A percentile compares a stretch with the other conserved stretches of the same genome.
Conservation (phyloP, 306 rosid species). For the Begonia loranthoides region DNA sequence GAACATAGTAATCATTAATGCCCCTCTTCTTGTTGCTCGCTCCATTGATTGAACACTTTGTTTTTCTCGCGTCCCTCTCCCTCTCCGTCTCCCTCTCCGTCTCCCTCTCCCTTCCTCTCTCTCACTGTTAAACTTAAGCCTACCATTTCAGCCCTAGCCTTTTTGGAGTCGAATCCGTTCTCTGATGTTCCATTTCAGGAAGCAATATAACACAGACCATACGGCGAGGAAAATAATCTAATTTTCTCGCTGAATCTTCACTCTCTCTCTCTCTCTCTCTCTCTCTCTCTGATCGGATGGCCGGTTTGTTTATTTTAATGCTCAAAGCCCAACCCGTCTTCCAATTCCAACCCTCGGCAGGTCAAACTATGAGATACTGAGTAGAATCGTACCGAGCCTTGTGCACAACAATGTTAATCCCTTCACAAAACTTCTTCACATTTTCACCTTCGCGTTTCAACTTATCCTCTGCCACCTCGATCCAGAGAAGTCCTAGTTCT, state of each 20-base stretch:
- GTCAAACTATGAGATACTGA: neutral
- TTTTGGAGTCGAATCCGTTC: too few species aligned
- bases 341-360: neutral
- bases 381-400: neutral
- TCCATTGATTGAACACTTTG: too few species aligned
- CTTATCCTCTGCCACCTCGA: neutral
- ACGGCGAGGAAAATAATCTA: too few species aligned
- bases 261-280: neutral
- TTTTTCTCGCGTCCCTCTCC: too few species aligned
- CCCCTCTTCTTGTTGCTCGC: too few species aligned
- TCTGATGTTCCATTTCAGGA: too few species aligned
- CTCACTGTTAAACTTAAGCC: neutral
- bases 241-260: neutral
- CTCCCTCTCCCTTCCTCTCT: neutral
- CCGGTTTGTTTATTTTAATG: neutral
- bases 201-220: too few species aligned
- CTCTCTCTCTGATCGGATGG: neutral
- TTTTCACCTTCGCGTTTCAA: neutral
- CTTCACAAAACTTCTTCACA: slow-evolving; percentile 8
- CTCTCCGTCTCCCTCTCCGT: neutral
- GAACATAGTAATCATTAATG: too few species aligned
- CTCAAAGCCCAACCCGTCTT: neutral
- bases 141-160: too few species aligned
- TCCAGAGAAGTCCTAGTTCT: neutral
- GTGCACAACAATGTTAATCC: neutral